phyloP scores from a whole-genome alignment of 2,329 filamentous ascomycete species.

The Alternaria sp. region DNA sequence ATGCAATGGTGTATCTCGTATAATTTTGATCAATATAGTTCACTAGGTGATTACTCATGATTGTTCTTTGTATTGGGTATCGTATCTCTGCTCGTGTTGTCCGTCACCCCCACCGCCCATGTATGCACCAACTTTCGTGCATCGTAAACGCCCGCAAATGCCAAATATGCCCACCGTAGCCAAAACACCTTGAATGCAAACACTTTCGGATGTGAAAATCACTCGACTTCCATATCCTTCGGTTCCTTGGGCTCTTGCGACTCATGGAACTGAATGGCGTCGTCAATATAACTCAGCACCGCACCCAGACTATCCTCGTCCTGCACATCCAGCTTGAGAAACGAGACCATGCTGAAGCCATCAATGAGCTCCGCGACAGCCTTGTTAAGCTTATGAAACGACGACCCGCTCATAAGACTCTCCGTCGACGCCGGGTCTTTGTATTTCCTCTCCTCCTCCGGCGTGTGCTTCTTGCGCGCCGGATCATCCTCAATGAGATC shows the following conservation, averaged over 20 bases:
- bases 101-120: not conserved
- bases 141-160: slow-evolving; percentile 2
- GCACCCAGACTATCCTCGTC: slow-evolving; percentile 89
- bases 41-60: not conserved
- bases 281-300: slow-evolving; percentile 90
- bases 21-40: too few species aligned
- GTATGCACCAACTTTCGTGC: not conserved
- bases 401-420: slow-evolving; percentile 78
- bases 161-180: not conserved
- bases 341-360: slow-evolving; percentile 97
- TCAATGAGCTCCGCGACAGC: slow-evolving; percentile 93
- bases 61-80: slow-evolving; percentile 10
- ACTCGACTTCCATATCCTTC: slow-evolving; percentile 49
- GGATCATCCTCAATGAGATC: slow-evolving; percentile 82
- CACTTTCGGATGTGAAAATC: not conserved
- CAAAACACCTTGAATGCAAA: slow-evolving; percentile 14
- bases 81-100: slow-evolving; percentile 1
- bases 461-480: slow-evolving; percentile 49
- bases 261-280: slow-evolving; percentile 92
- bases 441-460: slow-evolving; percentile 59
- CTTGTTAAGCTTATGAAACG: slow-evolving; percentile 82
- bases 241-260: slow-evolving; percentile 90
- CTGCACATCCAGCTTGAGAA: slow-evolving; percentile 85
- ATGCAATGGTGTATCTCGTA: not conserved
- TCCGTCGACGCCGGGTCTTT: slow-evolving; percentile 70